Percentiles rank a stretch among this genome's conserved stretches.
Conservation (phyloP, 257 asterid species). For the Craterostigma plantagineum region DNA sequence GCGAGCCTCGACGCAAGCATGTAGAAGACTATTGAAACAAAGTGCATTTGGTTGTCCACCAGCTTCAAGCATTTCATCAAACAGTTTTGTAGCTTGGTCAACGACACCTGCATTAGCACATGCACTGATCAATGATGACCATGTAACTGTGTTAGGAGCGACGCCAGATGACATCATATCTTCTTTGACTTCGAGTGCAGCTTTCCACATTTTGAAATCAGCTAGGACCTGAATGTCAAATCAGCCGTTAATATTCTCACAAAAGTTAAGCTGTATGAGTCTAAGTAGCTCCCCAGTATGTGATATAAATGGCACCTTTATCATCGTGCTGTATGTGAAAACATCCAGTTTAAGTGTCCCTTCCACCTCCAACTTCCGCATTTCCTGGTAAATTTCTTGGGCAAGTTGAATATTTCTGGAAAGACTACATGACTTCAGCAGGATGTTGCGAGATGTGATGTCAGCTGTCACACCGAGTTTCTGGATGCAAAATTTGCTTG, state of each 20-base stretch:
- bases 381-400: slow-evolving; percentile 45
- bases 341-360: slow-evolving; percentile 67
- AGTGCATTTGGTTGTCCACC: slow-evolving; percentile 65
- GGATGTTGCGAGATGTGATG: slow-evolving; percentile 65
- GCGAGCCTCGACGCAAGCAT: slow-evolving; percentile 79
- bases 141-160: slow-evolving; percentile 54
- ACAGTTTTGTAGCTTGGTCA: slow-evolving; percentile 50
- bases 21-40: slow-evolving; percentile 77
- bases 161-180: slow-evolving; percentile 67
- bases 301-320: slow-evolving; percentile 50
- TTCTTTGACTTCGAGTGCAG: slow-evolving; percentile 68
- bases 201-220: slow-evolving; percentile 79
- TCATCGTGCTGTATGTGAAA: slow-evolving; percentile 91
- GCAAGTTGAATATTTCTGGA: slow-evolving; percentile 79
- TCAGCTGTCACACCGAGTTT: slow-evolving; percentile 53
- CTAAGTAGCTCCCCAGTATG: too few species aligned
- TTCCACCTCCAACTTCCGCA: slow-evolving; percentile 34
- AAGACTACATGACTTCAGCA: slow-evolving; percentile 71
- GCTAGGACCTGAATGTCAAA: slow-evolving; percentile 75
- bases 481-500: slow-evolving; percentile 21
- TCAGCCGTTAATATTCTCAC: slow-evolving; percentile 16
- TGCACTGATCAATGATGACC: slow-evolving; percentile 89
- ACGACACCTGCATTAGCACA: slow-evolving; percentile 82
- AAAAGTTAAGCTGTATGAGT: slow-evolving; percentile 8
- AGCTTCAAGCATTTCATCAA: slow-evolving; percentile 79